Evolutionary conservation across 139 green algal genomes (phyloP).

Genomic region (Ettlia oleoabundans): DNA sequence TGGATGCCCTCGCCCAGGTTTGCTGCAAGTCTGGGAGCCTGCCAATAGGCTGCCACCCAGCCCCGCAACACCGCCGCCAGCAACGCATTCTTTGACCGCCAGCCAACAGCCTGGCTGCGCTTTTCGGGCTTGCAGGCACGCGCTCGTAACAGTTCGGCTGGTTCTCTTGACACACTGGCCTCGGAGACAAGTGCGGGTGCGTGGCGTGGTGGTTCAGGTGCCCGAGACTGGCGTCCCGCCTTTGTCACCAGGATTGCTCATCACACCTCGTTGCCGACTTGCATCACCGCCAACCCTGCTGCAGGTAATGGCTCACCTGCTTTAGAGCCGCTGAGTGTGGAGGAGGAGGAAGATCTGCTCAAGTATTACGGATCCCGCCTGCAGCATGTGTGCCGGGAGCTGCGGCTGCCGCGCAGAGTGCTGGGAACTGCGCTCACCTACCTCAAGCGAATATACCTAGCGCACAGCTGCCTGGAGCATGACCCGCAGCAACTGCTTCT

Average conservation of each 20-base stretch:
- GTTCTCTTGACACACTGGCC: too few relatives aligned
- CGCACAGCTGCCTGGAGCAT: constrained; percentile 61
- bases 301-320: not conserved
- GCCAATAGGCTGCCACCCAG: too few relatives aligned
- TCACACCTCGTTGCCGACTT: not conserved
- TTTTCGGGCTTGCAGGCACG: too few relatives aligned
- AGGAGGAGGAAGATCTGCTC: constrained; percentile 56
- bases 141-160: too few relatives aligned
- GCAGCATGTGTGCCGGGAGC: constrained; percentile 52
- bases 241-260: not conserved
- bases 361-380: constrained; percentile 59
- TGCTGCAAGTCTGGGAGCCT: not conserved
- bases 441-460: constrained; percentile 83
- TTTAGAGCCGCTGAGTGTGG: constrained; percentile 31
- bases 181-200: too few relatives aligned
- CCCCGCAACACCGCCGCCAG: too few relatives aligned
- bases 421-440: constrained; percentile 68
- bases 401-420: constrained; percentile 71
- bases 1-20: constrained; percentile 20
- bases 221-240: too few relatives aligned
- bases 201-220: too few relatives aligned
- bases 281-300: not conserved
- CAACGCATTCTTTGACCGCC: too few relatives aligned
- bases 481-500: constrained; percentile 77
- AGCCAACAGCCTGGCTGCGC: too few relatives aligned